A percentile compares a stretch with the other conserved stretches of the same genome.
phyloP scores from a whole-genome alignment of 768 basidiomycete species.

The Lactarius tabidus region DNA sequence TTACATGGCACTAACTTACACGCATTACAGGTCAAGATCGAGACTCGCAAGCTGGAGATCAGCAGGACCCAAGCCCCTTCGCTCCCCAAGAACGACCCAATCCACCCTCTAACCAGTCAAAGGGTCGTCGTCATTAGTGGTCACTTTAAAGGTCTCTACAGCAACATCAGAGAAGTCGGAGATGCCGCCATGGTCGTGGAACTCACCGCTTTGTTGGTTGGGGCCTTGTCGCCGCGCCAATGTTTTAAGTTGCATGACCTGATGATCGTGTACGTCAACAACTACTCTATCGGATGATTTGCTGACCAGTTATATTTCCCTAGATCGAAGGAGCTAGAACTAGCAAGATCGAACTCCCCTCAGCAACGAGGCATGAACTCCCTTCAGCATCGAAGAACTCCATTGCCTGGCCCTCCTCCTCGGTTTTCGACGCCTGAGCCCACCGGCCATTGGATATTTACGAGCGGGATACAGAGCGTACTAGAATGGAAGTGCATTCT shows the following conservation, averaged over 20 bases:
- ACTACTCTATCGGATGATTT: neutral
- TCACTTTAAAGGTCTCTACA: neutral
- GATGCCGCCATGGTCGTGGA: neutral
- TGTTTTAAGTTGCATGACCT: fast-evolving
- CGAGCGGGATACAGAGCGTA: neutral
- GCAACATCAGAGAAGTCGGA: neutral
- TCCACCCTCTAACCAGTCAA: neutral
- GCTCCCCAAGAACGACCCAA: neutral
- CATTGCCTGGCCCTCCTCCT: too few species aligned
- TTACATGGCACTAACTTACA: neutral
- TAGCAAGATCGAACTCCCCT: too few species aligned
- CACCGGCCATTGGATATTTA: neutral
- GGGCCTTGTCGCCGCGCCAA: neutral
- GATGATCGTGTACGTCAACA: neutral
- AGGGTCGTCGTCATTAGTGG: neutral
- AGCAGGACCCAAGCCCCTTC: neutral
- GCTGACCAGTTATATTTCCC: neutral
- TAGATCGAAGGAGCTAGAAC: neutral
- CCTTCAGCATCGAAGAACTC: too few species aligned
- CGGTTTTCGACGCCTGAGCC: too few species aligned
- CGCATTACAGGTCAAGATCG: neutral
- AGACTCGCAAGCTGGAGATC: neutral
- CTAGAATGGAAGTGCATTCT: neutral
- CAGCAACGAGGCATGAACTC: neutral
- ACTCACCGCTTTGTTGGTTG: neutral